Base-by-base conservation (phyloP, 2,329 filamentous ascomycete genomes). In the Pseudopithomyces maydicus region DNA sequence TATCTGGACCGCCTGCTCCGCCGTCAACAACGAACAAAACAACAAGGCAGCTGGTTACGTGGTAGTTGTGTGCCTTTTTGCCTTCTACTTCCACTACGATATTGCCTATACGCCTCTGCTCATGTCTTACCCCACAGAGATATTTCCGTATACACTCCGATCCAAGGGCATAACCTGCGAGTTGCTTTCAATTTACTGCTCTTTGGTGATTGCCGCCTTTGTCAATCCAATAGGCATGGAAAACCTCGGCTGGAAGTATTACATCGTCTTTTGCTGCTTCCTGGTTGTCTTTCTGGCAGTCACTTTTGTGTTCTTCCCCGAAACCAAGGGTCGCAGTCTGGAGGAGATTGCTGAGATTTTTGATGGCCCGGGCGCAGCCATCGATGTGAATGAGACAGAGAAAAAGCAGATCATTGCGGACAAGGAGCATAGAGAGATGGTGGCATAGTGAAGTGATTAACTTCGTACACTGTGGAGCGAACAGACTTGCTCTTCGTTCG, bases 301-400 rank as follows among this genome's bases (percentile, higher is more conserved):
- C 5, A 78, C 81, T 52, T 85, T 81, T 70, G 81, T 84, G 72
- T 82, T 84, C 76, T 85, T 83, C 68, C 83, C 83, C 0, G 83
- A 36, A n/a, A 36, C 35, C 15, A 36, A 36, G 35, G 35, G 35
- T n/a, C 35, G 35, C 11, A 36, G 35, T 36, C 11, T 36, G 11
- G 87, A 90, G 70, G 87, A 89, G 70, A 87, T 90, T 74, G 87
- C 43, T 7, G 44, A 47, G 33, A 53, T 58, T 19, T 58, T 58
- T 41, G 56, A 58, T 47, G 56, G 56, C 14, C 54, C 49, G 32
- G 17, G 33, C 11, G 35, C 44, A 26, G 32, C 29, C 14, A 14
- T 42, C 33, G 48, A 51, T 51, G 38, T 32, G 7, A 35, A 42
- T 15, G 36, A 42, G 22, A 14, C 11, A 10, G 48, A 51, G 20